These are phyloP conservation scores for Corylus heterophylla DNA, from an alignment of 306 rosid species.

Conservation along the genomic window DNA sequence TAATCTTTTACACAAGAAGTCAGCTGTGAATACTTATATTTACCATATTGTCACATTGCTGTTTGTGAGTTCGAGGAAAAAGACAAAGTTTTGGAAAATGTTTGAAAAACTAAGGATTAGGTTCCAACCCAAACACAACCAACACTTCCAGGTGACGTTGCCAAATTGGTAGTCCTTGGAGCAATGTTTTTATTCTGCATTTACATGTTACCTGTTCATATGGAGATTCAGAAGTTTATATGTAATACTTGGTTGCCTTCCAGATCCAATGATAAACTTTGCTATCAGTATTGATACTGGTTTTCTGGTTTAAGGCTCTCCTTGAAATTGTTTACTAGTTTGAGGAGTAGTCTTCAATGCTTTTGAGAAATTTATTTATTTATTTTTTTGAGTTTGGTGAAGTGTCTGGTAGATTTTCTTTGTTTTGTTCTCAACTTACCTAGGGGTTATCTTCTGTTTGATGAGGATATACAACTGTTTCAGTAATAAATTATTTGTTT, in stretches of 20 bases:
- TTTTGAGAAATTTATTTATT: background rate
- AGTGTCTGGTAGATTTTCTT: background rate
- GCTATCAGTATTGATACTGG: background rate
- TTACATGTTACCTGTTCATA: background rate
- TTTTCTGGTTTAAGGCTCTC: no score
- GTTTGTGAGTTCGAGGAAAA: background rate
- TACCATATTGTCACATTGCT: no score
- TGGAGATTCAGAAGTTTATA: no score
- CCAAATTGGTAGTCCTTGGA: no score
- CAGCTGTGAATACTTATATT: no score
- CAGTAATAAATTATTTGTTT: background rate
- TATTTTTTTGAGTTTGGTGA: background rate
- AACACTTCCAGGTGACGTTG: no score
- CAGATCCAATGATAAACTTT: background rate
- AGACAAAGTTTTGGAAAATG: background rate
- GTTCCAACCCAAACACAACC: no score
- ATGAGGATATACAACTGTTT: background rate
- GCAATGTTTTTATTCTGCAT: background rate
- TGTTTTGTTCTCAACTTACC: background rate
- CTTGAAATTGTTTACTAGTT: background rate
- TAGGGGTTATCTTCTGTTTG: background rate
- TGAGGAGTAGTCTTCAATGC: background rate
- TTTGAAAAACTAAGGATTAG: no score
- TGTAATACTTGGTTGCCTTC: background rate
- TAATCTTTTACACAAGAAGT: background rate